Evolutionary conservation across 23 red algal genomes (phyloP).

Genomic region (Pyropia haitanensis): DNA sequence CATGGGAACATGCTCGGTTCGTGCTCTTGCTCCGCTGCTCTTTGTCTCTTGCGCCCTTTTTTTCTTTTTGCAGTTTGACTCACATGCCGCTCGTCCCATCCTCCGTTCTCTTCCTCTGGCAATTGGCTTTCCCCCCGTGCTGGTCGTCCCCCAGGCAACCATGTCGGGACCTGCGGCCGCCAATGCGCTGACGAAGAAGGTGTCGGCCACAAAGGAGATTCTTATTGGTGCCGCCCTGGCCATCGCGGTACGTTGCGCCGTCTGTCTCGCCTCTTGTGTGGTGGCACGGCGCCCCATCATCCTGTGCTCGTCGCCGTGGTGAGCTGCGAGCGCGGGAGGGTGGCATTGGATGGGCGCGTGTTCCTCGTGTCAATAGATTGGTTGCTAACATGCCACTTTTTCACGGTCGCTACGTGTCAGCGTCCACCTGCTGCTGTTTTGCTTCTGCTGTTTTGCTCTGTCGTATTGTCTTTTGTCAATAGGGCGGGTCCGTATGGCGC

Average conservation of each 20-base stretch:
- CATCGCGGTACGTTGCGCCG: conserved; percentile 26
- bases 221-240: conserved; percentile 22
- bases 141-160: no score
- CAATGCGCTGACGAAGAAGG: conserved; percentile 16
- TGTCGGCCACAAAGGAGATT: conserved; percentile 39
- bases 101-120: no score
- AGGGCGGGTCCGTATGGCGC: conserved; percentile 47
- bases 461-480: not conserved
- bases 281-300: not conserved
- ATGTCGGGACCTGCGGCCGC: no score
- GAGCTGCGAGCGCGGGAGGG: not conserved
- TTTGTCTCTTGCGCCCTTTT: no score
- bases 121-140: no score
- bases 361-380: not conserved
- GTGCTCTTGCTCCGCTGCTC: no score
- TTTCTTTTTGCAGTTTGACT: no score
- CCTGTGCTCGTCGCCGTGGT: not conserved
- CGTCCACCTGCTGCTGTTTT: not conserved
- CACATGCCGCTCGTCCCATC: no score
- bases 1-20: no score
- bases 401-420: not conserved
- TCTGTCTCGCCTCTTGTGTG: not conserved
- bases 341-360: not conserved
- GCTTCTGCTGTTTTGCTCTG: not conserved
- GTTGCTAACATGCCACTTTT: not conserved